Conservation (phyloP, 768 basidiomycete species). For the Brasilioporus rufonigricans region DNA sequence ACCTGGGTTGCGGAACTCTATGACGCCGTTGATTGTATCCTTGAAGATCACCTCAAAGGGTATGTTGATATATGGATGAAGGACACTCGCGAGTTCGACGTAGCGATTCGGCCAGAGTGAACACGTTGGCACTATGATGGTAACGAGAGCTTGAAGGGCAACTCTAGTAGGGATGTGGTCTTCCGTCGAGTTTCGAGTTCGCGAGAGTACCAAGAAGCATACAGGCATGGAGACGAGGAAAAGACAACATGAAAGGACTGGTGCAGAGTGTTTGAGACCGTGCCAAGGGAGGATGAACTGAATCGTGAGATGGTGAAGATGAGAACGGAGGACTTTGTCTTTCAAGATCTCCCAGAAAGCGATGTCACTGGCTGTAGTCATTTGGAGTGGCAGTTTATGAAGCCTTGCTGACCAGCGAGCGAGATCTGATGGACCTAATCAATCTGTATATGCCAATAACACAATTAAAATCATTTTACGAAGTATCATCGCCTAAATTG, state of each 20-base stretch:
- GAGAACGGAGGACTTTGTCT: not conserved
- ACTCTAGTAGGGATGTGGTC: slow-evolving; percentile 14
- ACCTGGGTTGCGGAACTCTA: slow-evolving; percentile 45
- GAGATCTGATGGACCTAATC: no score
- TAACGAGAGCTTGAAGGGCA: slow-evolving; percentile 37
- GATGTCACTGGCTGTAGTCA: slow-evolving; percentile 2
- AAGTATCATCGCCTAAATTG: no score
- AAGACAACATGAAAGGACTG: slow-evolving; percentile 5
- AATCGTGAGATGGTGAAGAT: not conserved
- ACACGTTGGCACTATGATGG: slow-evolving; percentile 42
- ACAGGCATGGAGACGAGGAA: slow-evolving; percentile 5
- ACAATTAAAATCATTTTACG: no score
- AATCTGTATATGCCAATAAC: no score
- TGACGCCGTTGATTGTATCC: slow-evolving; percentile 35
- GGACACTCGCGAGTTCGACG: slow-evolving; percentile 26
- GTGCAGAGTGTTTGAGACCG: not conserved
- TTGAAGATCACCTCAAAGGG: slow-evolving; percentile 37
- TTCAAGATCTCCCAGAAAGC: slow-evolving; percentile 3
- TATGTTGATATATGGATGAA: slow-evolving; percentile 28
- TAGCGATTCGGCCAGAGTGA: slow-evolving; percentile 45
- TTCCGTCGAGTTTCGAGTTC: slow-evolving; percentile 4
- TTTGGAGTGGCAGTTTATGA: not conserved
- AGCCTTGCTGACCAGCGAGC: no score
- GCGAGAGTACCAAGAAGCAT: slow-evolving; percentile 8
- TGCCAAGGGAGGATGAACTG: not conserved